Evolutionary conservation across 1,284 basidiomycete genomes (phyloP), one percentile per base, ranked within the genome.

Genomic region (Heliocybe sulcata): DNA sequence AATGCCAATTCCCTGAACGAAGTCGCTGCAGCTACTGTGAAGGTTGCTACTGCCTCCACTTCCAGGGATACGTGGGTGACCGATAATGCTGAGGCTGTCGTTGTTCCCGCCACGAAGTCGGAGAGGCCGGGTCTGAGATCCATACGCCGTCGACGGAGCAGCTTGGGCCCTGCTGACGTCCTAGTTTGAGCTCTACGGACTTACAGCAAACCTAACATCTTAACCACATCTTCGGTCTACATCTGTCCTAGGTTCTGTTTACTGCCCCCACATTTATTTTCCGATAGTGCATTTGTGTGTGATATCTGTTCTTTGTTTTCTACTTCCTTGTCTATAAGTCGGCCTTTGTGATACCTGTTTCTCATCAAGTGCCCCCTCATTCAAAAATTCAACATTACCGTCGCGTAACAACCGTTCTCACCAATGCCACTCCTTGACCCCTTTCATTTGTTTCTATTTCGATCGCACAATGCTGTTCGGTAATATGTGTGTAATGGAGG

Each of bases 91-190:
- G 71, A 80, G n/a, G 79, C 81, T 2, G 81, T 88, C 22, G 85
- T 88, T 22, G 79, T 82, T 14, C 81, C 85, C 20, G 80, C 77
- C 16, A 78, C 80, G 25, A 89, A 87, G 68, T 75, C 81, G 2
- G 83, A 81, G 60, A 77, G 89, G 49, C 88, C 90, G 14, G 81
- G 83, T 1, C 68, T 90, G 60, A 75, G 87, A 54, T 84, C 75
- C 54, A 78, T 89, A 33, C 77, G 89, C 61, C 75, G 87, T 58
- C 73, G 90, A 64, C 74, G 90, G 56, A 91, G 90, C 64, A 91
- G 90, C 63, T 92, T 92, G 68, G 90, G 89, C 65, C 75, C 84
- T 56, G 87, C 87, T 9, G 87, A 93, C 67, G 82, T 92, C 35
- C 78, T 91, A 59, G 87, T 83, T 63, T 90, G 69, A 80, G 27